Percentiles rank a stretch among this genome's conserved stretches.
Conservation (phyloP, 2,329 filamentous ascomycete species). For the Penicillium hesseltinei region DNA sequence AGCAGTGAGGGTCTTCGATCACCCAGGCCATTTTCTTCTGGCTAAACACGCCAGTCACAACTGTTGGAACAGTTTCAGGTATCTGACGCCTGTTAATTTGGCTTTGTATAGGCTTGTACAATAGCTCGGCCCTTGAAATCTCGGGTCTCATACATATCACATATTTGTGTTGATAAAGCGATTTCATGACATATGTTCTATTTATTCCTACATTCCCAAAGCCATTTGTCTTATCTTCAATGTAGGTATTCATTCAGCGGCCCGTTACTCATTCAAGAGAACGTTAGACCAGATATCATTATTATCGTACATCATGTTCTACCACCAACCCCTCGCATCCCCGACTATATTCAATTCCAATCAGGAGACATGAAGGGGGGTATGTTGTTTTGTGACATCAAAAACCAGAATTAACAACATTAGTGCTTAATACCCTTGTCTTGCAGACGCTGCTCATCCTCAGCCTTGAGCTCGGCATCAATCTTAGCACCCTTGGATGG, state of each 20-base stretch:
- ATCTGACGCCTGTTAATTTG: not conserved
- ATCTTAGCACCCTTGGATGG: constrained; percentile 50
- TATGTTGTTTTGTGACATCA: constrained; percentile 8
- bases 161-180: not conserved
- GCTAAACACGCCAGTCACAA: not conserved
- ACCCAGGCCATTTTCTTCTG: not conserved
- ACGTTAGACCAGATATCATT: constrained; percentile 13
- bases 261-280: constrained; percentile 8
- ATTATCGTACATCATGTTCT: constrained; percentile 59
- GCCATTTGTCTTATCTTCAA: not conserved
- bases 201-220: not conserved
- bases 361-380: constrained; percentile 5
- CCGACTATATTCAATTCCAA: constrained; percentile 4
- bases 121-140: not conserved
- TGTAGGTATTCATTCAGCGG: constrained; percentile 2
- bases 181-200: not conserved
- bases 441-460: constrained; percentile 44
- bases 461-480: constrained; percentile 45
- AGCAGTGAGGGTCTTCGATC: not conserved
- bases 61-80: not conserved
- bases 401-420: constrained; percentile 7
- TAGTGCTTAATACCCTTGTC: constrained; percentile 45
- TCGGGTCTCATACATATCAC: not conserved
- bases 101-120: not conserved
- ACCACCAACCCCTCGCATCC: constrained; percentile 69